Conservation (phyloP, 192 early-diverging fungal species). For the Backusella tuberculispora region DNA sequence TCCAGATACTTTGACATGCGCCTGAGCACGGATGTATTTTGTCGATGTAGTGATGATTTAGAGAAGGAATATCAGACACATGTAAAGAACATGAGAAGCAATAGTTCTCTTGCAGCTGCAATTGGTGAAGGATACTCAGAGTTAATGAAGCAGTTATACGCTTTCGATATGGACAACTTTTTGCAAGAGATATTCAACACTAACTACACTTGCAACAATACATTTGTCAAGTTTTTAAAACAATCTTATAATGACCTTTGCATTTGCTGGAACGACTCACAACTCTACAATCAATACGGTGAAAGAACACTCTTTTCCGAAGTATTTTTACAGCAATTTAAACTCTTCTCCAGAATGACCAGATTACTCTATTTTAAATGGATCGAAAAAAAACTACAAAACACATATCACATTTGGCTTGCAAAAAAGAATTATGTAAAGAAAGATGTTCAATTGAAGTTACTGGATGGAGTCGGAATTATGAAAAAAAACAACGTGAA, state of each 20-base stretch:
- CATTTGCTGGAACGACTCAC: slow-evolving; percentile 6
- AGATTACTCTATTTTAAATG: slow-evolving; percentile 11
- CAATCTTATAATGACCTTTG: background rate
- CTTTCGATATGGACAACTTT: background rate
- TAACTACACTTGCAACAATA: background rate
- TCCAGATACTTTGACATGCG: background rate
- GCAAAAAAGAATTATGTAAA: slow-evolving; percentile 13
- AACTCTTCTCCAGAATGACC: background rate
- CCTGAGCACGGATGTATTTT: background rate
- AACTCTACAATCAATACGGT: background rate
- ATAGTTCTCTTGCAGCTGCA: background rate
- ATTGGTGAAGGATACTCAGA: background rate
- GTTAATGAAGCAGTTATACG: background rate
- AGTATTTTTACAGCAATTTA: slow-evolving; percentile 5
- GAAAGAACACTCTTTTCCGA: background rate
- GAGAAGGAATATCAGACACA: background rate
- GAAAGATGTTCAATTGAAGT: background rate
- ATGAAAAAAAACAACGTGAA: background rate
- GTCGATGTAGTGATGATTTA: background rate
- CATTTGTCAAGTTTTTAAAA: background rate
- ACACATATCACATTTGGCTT: background rate
- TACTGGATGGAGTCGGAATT: background rate
- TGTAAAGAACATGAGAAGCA: background rate
- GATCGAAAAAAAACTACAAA: background rate
- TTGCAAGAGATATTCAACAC: background rate